Conservation (phyloP, 2,329 filamentous ascomycete species). For the Fusarium xylarioides region DNA sequence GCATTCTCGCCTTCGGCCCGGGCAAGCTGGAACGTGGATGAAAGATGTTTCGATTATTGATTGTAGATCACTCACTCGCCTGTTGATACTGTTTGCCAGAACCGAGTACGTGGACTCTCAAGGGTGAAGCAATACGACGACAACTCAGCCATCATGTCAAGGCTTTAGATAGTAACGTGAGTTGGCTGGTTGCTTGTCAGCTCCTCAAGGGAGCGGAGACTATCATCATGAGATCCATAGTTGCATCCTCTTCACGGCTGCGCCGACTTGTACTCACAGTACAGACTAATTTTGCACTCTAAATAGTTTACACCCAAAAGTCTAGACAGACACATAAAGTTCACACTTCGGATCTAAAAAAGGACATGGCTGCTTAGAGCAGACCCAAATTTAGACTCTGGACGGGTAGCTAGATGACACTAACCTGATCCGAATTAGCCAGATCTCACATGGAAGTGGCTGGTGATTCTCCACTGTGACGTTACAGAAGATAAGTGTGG, state of each 20-base stretch:
- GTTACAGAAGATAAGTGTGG: constrained; percentile 17
- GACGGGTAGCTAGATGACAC: constrained; percentile 17
- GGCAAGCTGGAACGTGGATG: constrained; percentile 19
- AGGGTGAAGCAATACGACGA: not conserved
- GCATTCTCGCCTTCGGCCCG: constrained; percentile 1
- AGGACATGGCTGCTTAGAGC: constrained; percentile 27
- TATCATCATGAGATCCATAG: not conserved
- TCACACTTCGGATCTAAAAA: constrained; percentile 16
- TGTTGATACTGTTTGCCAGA: not conserved
- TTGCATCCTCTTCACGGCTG: not conserved
- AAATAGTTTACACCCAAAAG: constrained; percentile 4
- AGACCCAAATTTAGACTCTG: constrained; percentile 38
- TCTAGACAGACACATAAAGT: constrained; percentile 1
- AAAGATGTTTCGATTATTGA: constrained; percentile 4
- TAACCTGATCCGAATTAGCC: constrained; percentile 2
- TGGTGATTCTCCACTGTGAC: constrained; percentile 28
- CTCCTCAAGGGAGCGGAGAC: constrained; percentile 8
- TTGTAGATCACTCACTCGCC: not conserved
- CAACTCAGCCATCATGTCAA: not conserved
- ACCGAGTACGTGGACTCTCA: constrained; percentile 12
- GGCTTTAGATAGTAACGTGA: not conserved
- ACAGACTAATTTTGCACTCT: constrained; percentile 7
- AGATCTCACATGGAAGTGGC: constrained; percentile 22
- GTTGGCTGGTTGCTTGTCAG: not conserved
- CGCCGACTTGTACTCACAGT: constrained; percentile 28